Evolutionary conservation across 371 early-diverging fungal genomes (phyloP).

Genomic region (Nematocida ironsii): DNA sequence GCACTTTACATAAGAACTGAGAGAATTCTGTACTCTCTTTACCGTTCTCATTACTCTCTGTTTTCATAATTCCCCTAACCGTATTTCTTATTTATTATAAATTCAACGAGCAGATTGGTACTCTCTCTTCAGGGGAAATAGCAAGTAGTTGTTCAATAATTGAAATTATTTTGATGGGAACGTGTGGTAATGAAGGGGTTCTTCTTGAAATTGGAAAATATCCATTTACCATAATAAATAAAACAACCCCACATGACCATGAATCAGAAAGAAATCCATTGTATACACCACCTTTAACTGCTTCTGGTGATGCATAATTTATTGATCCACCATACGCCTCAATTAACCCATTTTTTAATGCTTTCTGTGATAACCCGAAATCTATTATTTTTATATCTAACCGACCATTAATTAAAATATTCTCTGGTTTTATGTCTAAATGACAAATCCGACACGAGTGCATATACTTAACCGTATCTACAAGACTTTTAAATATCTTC

Average conservation of each 20-base stretch:
- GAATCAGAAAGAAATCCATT: constrained; percentile 72
- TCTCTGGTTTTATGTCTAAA: constrained; percentile 91
- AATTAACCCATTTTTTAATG: constrained; percentile 44
- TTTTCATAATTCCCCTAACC: constrained; percentile 4
- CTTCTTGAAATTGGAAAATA: constrained; percentile 71
- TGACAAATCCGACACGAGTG: constrained; percentile 90
- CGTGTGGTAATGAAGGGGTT: constrained; percentile 5
- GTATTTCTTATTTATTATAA: not conserved
- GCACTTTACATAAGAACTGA: constrained; percentile 21
- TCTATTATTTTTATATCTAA: constrained; percentile 68
- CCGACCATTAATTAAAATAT: constrained; percentile 78
- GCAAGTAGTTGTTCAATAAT: constrained; percentile 18
- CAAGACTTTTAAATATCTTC: constrained; percentile 76
- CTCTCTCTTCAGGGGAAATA: constrained; percentile 38
- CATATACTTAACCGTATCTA: constrained; percentile 81
- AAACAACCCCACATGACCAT: constrained; percentile 73
- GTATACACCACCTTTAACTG: constrained; percentile 72
- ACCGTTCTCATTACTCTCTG: not conserved
- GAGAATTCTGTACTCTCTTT: not conserved
- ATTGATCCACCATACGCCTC: constrained; percentile 71
- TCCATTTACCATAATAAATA: constrained; percentile 72
- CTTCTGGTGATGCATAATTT: constrained; percentile 74
- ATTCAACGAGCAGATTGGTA: constrained; percentile 26
- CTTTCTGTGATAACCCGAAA: constrained; percentile 68
- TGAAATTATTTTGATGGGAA: not conserved